These are phyloP conservation scores for Chlamydomonas sphaeroides DNA, from an alignment of 139 green algal species.

Conservation along the genomic window DNA sequence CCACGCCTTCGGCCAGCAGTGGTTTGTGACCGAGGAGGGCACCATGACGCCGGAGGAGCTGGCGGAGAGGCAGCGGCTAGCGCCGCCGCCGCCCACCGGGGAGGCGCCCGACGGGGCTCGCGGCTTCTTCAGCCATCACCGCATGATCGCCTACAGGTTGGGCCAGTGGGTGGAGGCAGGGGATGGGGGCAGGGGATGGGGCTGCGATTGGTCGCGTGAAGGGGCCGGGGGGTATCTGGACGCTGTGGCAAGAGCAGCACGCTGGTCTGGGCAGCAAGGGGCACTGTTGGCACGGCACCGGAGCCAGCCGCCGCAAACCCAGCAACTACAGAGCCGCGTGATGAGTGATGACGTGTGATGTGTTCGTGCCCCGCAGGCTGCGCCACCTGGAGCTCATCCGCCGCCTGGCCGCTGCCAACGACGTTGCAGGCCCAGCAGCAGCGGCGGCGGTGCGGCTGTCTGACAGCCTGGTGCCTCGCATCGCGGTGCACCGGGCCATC, in stretches of 20 bases:
- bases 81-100: neutral
- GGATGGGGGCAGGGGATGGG: too few species aligned
- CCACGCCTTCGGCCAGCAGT: constrained; percentile 47
- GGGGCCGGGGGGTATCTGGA: too few species aligned
- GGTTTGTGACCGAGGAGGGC: constrained; percentile 35
- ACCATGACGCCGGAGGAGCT: constrained; percentile 16
- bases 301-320: too few species aligned
- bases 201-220: too few species aligned
- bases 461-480: neutral
- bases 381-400: constrained; percentile 2
- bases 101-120: constrained; percentile 1
- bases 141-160: constrained; percentile 34
- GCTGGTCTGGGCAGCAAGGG: too few species aligned
- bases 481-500: neutral
- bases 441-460: neutral
- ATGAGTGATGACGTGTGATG: too few species aligned
- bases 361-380: neutral
- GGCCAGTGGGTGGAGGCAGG: too few species aligned
- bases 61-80: neutral
- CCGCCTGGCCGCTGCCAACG: neutral
- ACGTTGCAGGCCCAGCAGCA: neutral
- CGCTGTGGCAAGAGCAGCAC: too few species aligned
- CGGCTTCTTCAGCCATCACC: constrained; percentile 48
- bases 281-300: too few species aligned
- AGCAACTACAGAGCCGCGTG: too few species aligned